These are phyloP conservation scores for Blastobotrys attinorum DNA, from an alignment of 805 yeast genomes.

Conservation along the genomic window DNA sequence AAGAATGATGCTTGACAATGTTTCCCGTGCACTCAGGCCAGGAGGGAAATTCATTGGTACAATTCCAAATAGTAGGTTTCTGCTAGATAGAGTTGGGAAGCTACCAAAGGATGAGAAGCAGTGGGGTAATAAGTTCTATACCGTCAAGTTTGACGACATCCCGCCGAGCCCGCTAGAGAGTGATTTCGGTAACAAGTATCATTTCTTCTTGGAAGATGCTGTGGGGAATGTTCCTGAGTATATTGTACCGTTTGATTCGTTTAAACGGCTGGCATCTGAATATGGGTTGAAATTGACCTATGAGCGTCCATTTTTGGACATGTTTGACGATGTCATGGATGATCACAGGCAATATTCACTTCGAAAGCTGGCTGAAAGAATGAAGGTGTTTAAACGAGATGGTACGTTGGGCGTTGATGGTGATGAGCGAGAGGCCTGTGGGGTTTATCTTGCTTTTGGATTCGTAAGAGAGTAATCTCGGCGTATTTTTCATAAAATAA, in stretches of 20 bases:
- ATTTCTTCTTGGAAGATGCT: slow-evolving; percentile 81
- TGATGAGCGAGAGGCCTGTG: slow-evolving; percentile 78
- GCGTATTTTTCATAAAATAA: background rate
- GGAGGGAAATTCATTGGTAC: slow-evolving; percentile 94
- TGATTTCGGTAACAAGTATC: slow-evolving; percentile 78
- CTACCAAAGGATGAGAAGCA: slow-evolving; percentile 44
- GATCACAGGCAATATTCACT: slow-evolving; percentile 32
- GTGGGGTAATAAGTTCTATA: slow-evolving; percentile 83
- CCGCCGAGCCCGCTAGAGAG: slow-evolving; percentile 71
- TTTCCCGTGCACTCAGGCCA: slow-evolving; percentile 60
- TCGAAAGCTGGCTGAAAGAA: slow-evolving; percentile 23
- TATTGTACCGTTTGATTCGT: slow-evolving; percentile 87
- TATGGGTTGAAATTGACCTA: slow-evolving; percentile 65
- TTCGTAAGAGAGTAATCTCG: slow-evolving; percentile 38
- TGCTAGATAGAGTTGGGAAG: slow-evolving; percentile 60
- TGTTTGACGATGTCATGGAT: slow-evolving; percentile 73
- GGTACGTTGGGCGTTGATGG: slow-evolving; percentile 85
- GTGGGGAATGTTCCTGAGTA: slow-evolving; percentile 95
- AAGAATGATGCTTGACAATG: slow-evolving; percentile 61
- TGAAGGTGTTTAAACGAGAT: slow-evolving; percentile 55
- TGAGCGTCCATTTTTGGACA: slow-evolving; percentile 70
- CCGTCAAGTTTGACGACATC: slow-evolving; percentile 68
- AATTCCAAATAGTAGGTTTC: slow-evolving; percentile 60
- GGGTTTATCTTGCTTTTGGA: slow-evolving; percentile 78
- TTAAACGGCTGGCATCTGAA: slow-evolving; percentile 77